phyloP scores from a whole-genome alignment of 129 eudicot species.

The Mikania micrantha region DNA sequence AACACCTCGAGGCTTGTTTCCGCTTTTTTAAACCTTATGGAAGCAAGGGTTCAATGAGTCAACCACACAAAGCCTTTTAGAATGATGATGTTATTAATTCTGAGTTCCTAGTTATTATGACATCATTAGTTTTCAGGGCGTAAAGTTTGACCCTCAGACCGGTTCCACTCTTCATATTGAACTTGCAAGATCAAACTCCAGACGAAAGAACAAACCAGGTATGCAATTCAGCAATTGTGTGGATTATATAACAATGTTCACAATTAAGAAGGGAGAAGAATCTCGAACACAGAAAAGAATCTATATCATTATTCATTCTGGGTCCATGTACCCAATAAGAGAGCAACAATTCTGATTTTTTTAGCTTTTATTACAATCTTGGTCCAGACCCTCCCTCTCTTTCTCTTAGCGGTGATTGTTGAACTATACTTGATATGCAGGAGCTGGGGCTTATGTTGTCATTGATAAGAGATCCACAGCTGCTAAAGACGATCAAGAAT shows the following conservation, averaged over 20 bases:
- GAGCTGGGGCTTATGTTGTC: slow-evolving; percentile 78
- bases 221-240: not conserved
- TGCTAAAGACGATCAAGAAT: slow-evolving; percentile 43
- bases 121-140: slow-evolving; percentile 51
- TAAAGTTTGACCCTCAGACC: slow-evolving; percentile 89
- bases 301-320: too few species aligned
- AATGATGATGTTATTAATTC: not conserved
- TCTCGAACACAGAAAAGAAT: too few species aligned
- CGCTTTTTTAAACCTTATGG: too few species aligned
- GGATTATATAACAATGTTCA: not conserved
- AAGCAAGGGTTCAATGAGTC: not conserved
- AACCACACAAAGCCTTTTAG: not conserved
- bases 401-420: not conserved
- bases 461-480: slow-evolving; percentile 69
- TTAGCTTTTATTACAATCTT: not conserved
- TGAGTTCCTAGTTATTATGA: not conserved
- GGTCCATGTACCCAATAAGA: too few species aligned
- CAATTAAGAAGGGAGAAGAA: too few species aligned
- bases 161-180: slow-evolving; percentile 84
- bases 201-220: slow-evolving; percentile 73
- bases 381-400: not conserved
- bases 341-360: not conserved
- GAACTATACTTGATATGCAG: slow-evolving; percentile 29
- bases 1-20: too few species aligned
- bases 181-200: slow-evolving; percentile 90